These are phyloP conservation scores for Hamamelis virginiana DNA, from an alignment of 164 flowering plant species.

Conservation along the genomic window DNA sequence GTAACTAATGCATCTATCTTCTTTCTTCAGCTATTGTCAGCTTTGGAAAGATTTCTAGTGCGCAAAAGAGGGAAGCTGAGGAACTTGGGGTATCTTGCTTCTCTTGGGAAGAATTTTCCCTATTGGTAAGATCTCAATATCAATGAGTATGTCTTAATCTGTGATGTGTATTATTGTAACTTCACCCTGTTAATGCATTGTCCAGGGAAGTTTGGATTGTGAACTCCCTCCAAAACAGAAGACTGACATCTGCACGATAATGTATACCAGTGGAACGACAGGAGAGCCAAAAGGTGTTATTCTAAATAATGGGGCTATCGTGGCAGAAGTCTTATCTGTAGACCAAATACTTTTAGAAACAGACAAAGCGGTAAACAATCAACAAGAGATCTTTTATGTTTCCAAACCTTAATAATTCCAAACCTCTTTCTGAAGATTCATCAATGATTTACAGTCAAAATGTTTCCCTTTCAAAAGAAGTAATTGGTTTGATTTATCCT, in stretches of 20 bases:
- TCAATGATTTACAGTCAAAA: neutral
- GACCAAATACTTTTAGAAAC: conserved; percentile 63
- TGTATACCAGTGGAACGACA: conserved; percentile 98
- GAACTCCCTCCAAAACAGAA: conserved; percentile 66
- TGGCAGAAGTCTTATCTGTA: conserved; percentile 59
- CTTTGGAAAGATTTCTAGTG: conserved; percentile 56
- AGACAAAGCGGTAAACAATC: conserved; percentile 62
- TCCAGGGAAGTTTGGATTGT: conserved; percentile 56
- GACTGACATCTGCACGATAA: conserved; percentile 74
- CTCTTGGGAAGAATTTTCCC: conserved; percentile 80
- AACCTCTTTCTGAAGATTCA: neutral
- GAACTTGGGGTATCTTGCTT: conserved; percentile 69
- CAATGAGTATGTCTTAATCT: too few species aligned
- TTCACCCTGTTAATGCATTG: neutral
- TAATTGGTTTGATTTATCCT: too few species aligned
- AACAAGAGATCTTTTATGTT: neutral
- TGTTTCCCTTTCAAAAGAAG: too few species aligned
- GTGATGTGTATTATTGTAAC: too few species aligned
- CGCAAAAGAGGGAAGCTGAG: conserved; percentile 73
- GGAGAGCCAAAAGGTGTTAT: conserved; percentile 99
- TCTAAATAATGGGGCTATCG: conserved; percentile 53
- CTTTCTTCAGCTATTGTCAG: conserved; percentile 80
- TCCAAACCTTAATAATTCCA: neutral
- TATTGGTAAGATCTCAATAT: conserved; percentile 42
- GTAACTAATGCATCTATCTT: conserved; percentile 2